These are phyloP conservation scores for Barbarea vulgaris DNA, from an alignment of 345 rosid genomes.

Conservation along the genomic window DNA sequence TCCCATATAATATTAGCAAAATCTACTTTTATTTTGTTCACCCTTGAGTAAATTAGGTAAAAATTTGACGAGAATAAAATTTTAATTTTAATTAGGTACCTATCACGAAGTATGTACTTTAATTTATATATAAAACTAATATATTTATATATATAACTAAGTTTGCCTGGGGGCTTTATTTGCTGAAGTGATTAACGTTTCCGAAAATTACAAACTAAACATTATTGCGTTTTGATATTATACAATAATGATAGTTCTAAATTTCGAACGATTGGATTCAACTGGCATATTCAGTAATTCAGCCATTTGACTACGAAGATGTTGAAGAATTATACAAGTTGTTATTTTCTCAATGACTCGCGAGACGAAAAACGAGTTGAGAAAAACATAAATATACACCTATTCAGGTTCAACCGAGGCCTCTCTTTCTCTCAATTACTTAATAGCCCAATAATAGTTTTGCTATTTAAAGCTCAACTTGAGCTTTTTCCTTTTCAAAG, in stretches of 20 bases:
- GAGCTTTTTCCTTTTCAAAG: not conserved
- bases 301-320: not conserved
- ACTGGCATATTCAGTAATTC: not conserved
- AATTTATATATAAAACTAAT: not conserved
- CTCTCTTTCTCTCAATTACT: not conserved
- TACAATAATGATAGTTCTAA: not conserved
- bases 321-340: not conserved
- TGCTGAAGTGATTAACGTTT: slow-evolving; percentile 14
- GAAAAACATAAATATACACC: no score
- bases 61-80: no score
- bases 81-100: no score
- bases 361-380: not conserved
- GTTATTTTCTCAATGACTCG: no score
- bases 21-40: no score
- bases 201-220: slow-evolving; percentile 11
- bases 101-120: no score
- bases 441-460: not conserved
- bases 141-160: no score
- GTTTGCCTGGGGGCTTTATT: not conserved
- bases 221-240: slow-evolving; percentile 1
- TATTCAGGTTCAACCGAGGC: no score
- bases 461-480: not conserved
- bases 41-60: no score
- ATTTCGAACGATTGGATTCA: not conserved
- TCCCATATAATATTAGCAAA: no score